Evolutionary conservation across 352 stramenopile species (phyloP).

Genomic region (Globisporangium cylindrosporum): DNA sequence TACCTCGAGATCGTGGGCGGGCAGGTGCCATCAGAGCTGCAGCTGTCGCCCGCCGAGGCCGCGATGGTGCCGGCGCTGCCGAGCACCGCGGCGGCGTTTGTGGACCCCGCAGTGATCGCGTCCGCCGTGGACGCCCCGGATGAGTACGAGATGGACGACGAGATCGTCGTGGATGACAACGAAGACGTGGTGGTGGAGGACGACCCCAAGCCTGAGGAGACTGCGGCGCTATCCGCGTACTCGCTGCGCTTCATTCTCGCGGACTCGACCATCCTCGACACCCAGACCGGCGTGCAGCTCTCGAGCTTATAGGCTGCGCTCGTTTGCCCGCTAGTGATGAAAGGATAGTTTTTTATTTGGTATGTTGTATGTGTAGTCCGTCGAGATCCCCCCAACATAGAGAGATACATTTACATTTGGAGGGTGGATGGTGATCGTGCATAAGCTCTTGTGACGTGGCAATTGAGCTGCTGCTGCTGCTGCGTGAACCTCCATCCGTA

Average conservation of each 20-base stretch:
- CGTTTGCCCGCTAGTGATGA: neutral
- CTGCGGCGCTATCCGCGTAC: conserved; percentile 58
- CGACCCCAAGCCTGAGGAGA: conserved; percentile 7
- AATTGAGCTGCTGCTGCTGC: too few relatives aligned
- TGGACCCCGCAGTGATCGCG: conserved; percentile 56
- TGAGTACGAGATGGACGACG: conserved; percentile 43
- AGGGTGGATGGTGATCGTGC: neutral
- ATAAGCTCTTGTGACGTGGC: neutral
- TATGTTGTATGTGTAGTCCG: conserved; percentile 3
- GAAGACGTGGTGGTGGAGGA: conserved; percentile 1
- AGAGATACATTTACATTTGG: conserved; percentile 7
- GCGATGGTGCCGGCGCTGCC: conserved; percentile 45
- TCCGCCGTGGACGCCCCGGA: conserved; percentile 42
- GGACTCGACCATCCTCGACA: conserved; percentile 75
- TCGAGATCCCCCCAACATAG: neutral
- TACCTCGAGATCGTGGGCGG: conserved; percentile 76
- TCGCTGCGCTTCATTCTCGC: conserved; percentile 80
- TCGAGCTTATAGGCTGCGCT: conserved; percentile 7
- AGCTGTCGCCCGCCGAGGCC: conserved; percentile 54
- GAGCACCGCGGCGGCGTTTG: conserved; percentile 34
- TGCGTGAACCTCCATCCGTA: neutral
- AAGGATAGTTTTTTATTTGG: conserved; percentile 5
- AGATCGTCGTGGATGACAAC: conserved; percentile 38
- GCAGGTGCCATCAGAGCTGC: conserved; percentile 70
- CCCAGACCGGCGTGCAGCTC: conserved; percentile 43